These are phyloP conservation scores for Ilex asprella DNA, from an alignment of 257 asterid species.

Conservation along the genomic window DNA sequence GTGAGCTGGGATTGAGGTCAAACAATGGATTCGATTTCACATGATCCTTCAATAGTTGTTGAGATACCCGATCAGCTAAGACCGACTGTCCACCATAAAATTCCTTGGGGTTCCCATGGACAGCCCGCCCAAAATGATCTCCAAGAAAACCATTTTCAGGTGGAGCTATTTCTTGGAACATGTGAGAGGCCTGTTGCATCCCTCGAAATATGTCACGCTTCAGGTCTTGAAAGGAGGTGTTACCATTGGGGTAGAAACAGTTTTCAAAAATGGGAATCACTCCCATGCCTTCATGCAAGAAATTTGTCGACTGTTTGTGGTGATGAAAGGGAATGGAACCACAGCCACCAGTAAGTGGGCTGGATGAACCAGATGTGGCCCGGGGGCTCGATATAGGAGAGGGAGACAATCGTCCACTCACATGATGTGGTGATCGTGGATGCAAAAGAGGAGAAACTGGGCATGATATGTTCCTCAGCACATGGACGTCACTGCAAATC, in stretches of 20 bases:
- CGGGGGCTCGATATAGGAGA: conserved; percentile 13
- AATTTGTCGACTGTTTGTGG: background rate
- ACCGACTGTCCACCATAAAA: conserved; percentile 26
- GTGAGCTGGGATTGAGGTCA: conserved; percentile 25
- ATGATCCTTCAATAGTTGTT: conserved; percentile 36
- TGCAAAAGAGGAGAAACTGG: conserved; percentile 11
- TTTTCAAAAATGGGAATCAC: conserved; percentile 5
- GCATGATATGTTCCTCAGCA: conserved; percentile 6
- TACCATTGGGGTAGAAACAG: conserved; percentile 13
- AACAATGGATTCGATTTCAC: conserved; percentile 17
- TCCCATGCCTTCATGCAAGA: background rate
- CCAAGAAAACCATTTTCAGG: conserved; percentile 25
- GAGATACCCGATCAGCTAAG: conserved; percentile 43
- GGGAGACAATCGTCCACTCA: conserved; percentile 20
- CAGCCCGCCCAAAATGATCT: conserved; percentile 18
- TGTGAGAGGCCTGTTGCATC: conserved; percentile 29
- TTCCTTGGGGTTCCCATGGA: conserved; percentile 9
- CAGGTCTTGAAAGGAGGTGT: conserved; percentile 17
- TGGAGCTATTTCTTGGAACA: conserved; percentile 29
- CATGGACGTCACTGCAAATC: no score
- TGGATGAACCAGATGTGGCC: conserved; percentile 19
- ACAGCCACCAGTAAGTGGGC: conserved; percentile 13
- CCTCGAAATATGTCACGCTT: conserved; percentile 40
- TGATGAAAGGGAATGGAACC: conserved; percentile 11
- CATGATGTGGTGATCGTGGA: conserved; percentile 19